Conservation (phyloP, 345 rosid genomes). For the Nephelium lappaceum region DNA sequence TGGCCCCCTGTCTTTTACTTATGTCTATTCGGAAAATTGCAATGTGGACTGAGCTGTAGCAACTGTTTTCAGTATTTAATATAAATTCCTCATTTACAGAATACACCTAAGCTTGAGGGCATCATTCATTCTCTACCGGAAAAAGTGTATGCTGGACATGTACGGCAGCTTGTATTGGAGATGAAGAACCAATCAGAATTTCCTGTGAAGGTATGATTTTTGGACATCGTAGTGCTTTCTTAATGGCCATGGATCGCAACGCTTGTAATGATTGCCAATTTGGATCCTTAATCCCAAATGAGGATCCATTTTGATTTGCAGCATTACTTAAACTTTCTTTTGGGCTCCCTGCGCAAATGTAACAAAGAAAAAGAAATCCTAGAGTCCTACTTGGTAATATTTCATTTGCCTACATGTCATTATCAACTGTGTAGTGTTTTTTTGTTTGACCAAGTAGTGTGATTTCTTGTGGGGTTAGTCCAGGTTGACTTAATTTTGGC, state of each 20-base stretch:
- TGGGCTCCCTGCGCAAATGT: background rate
- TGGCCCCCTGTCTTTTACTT: background rate
- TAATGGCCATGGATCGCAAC: background rate
- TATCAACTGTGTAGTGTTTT: background rate
- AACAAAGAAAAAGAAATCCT: background rate
- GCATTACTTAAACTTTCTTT: background rate
- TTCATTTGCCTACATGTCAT: background rate
- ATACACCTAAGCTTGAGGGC: conserved; percentile 90
- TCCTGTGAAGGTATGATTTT: conserved; percentile 67
- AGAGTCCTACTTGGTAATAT: background rate
- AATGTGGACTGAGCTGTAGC: conserved; percentile 15
- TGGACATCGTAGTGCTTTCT: background rate
- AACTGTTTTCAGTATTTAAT: background rate
- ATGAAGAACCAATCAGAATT: conserved; percentile 70
- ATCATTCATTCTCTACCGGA: conserved; percentile 59
- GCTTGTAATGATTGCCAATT: background rate
- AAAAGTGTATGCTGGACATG: conserved; percentile 74
- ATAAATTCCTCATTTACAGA: conserved; percentile 41
- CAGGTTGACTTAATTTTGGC: background rate
- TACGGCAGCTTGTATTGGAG: conserved; percentile 70
- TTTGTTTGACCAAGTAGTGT: conserved; percentile 1
- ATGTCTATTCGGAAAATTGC: conserved; percentile 21
- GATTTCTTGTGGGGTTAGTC: background rate
- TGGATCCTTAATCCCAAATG: background rate
- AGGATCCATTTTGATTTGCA: conserved; percentile 3